Base-by-base conservation (phyloP, 1,139 yeast species). In the Sugiyamaella pinicola region DNA sequence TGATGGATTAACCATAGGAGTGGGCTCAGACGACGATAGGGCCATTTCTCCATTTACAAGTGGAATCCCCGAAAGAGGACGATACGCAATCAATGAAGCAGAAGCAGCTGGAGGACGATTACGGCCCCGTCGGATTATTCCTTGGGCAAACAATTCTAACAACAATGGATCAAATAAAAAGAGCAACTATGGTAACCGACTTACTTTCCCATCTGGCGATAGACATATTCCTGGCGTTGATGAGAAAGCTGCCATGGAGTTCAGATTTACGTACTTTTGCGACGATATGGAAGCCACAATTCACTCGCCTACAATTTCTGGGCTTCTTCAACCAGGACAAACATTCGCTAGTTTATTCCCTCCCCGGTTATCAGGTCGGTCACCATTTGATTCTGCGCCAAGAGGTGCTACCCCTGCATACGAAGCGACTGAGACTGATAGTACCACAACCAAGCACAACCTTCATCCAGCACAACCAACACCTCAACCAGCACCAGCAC, bases 301-400 rank as follows among this genome's bases (percentile, higher is more conserved):
- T 13, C 98, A 93, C 69, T 83, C 97, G 0, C 93, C 96, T 1
- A 84, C 87, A 3, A 83, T 93, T 33, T 84, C 96, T 12, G 98
- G 97, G 0, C 73, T 91, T 31, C 67, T 89, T 38, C 84, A 80
- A 59, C 69, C 72, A 2, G 72, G 66, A 17, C 73, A 71, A 56
- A 52, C 64, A 3, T 71, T 70, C 57, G 67, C 64, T 4, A 71
- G 70, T 45, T 58, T 71, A 31, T 72, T 71, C 54, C 67, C 67
- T 13, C 64, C 62, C 2, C 45, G 59, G 17, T 31, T 54, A 13
- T 35, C 55, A 4, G 58, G 55, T 4, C 39, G 55, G 13, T 47
- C 50, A 3, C 53, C 57, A 9, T 28, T 47, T 28, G 52, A 43
- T 12, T 15, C 45, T 24, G 51, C 49, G 33, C 21, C 53, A 2